Conservation (phyloP, 2,329 filamentous ascomycete genomes). For the Ascomycota sp. region DNA sequence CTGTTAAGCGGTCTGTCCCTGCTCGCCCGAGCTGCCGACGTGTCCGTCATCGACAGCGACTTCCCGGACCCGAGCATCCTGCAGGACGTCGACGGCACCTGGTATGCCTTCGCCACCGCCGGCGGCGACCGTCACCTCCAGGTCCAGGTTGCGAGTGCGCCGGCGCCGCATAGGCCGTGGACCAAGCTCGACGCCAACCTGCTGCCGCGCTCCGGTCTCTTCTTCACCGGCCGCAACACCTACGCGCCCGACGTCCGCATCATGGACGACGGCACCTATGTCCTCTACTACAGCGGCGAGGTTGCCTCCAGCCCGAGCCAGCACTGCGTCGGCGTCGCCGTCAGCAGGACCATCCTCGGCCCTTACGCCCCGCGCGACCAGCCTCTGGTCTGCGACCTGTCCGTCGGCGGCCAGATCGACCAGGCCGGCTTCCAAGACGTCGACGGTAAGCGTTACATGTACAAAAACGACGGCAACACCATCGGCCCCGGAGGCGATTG, state of each 20-base stretch:
- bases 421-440: not conserved
- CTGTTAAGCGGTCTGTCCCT: too few species aligned
- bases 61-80: slow-evolving; percentile 1
- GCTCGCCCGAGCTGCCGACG: not conserved
- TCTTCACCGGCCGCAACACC: not conserved
- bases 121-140: not conserved
- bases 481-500: slow-evolving; percentile 1
- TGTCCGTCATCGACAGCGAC: not conserved
- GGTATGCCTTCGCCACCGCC: slow-evolving; percentile 1
- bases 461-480: slow-evolving; percentile 1
- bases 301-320: not conserved
- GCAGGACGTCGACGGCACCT: not conserved
- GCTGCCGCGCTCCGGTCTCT: not conserved
- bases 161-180: not conserved
- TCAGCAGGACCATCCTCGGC: not conserved
- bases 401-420: slow-evolving; percentile 1
- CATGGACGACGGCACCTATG: not conserved
- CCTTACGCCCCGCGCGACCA: not conserved
- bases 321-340: slow-evolving; percentile 1
- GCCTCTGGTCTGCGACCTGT: not conserved
- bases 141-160: not conserved
- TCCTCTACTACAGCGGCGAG: slow-evolving; percentile 1
- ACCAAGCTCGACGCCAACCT: not conserved
- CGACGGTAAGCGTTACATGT: not conserved
- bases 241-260: slow-evolving; percentile 1